Evolutionary conservation across 805 yeast genomes (phyloP), one percentile per base, ranked within the genome.

Genomic region (Kodamaea neixiangensis): DNA sequence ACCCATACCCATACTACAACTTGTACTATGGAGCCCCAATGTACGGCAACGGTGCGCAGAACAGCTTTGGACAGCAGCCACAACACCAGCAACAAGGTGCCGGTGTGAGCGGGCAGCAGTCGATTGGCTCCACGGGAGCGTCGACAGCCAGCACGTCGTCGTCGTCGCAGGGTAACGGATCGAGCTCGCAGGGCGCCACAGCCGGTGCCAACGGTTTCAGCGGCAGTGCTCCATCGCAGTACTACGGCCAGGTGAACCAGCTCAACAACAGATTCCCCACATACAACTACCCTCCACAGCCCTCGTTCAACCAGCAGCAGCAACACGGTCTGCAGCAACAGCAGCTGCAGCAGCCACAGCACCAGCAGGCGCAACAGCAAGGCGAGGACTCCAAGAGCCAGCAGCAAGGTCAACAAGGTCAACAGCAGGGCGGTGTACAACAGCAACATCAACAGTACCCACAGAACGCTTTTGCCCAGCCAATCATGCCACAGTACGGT

Each of bases 1-100:
- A 65, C 44, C 76, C 76, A 48, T 73, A 73, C 64, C 77, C 77
- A 44, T 69, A 70, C 61, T 72, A 73, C 64, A 64, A 69, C 64
- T 63, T 72, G 62, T 73, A 70, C 62, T 71, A 70, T 59, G 68
- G 66, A 58, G 68, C 67, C 17, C 77, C 77, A 54, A 73, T 66
- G 59, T 74, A 71, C 57, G 71, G 69, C 17, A 63, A 65, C 51
- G 70, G 66, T 40, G 60, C 59, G 11, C 51, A 48, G 41, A 48
- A 22, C 25, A 33, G 45, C 17, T 43, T 42, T 39, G 50, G 38
- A 25, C 54, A 51, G 25, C 52, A 45, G 29, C 31, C 14, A 29
- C 44, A 35, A 22, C n/a, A 19, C 22, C 52, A 49, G 46, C 53
- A 50, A 39, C 41, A 31, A 10, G 38, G 20, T 5, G 33, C 42